Evolutionary conservation across 2,329 filamentous ascomycete genomes (phyloP).

Genomic region (Cercospora zeina): DNA sequence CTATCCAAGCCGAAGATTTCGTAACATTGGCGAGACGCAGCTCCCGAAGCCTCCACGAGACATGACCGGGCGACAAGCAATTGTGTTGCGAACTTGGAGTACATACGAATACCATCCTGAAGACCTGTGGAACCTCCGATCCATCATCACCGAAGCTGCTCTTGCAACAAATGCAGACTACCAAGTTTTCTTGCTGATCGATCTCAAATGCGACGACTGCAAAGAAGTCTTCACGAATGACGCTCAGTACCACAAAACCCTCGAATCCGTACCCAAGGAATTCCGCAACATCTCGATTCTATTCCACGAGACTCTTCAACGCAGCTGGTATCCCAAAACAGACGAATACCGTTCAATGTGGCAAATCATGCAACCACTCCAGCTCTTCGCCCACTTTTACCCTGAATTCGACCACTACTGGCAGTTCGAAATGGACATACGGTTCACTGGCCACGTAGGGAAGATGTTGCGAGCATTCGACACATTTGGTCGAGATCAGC

Average conservation of each 20-base stretch:
- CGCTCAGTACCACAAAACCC: conserved; percentile 58
- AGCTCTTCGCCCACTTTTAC: conserved; percentile 49
- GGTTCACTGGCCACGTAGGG: conserved; percentile 69
- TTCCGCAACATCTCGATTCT: conserved; percentile 82
- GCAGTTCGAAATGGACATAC: conserved; percentile 85
- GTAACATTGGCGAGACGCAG: neutral
- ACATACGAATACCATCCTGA: conserved; percentile 74
- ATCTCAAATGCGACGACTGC: conserved; percentile 77
- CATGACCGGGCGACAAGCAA: conserved; percentile 15
- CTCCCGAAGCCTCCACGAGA: neutral
- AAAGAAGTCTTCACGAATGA: conserved; percentile 74
- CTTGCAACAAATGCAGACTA: conserved; percentile 80
- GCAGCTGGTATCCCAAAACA: conserved; percentile 67
- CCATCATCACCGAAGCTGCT: conserved; percentile 76
- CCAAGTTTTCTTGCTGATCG: conserved; percentile 77
- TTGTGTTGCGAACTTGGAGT: conserved; percentile 75
- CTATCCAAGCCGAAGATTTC: conserved; percentile 49
- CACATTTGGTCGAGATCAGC: conserved; percentile 62
- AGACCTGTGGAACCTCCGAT: conserved; percentile 73
- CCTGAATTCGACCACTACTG: conserved; percentile 57
- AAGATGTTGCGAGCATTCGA: conserved; percentile 46
- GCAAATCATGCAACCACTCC: conserved; percentile 60
- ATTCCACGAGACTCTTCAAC: conserved; percentile 86
- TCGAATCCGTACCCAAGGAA: conserved; percentile 65
- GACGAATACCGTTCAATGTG: conserved; percentile 69